Percentiles rank a stretch among this genome's conserved stretches.
Evolutionary conservation across 2,329 filamentous ascomycete species (phyloP).

Genomic region (Aspergillus latus): DNA sequence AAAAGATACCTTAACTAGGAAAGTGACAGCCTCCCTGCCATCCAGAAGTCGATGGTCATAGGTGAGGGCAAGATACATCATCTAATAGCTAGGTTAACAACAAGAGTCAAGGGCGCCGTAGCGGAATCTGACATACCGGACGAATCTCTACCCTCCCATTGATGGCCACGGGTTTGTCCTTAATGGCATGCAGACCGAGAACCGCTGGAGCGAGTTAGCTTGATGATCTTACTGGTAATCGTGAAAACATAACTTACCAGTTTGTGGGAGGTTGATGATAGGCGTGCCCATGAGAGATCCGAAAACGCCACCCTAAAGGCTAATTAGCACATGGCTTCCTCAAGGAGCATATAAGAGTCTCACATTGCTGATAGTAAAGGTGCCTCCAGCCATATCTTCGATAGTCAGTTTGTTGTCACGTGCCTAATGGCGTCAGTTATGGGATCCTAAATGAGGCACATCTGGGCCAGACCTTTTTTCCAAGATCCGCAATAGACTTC

Average conservation of each 20-base stretch:
- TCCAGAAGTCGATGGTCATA: constrained; percentile 97
- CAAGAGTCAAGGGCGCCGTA: constrained; percentile 12
- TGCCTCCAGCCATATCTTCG: constrained; percentile 98
- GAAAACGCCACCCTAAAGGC: constrained; percentile 74
- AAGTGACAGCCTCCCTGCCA: constrained; percentile 91
- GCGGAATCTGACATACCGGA: constrained; percentile 53
- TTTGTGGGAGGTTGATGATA: constrained; percentile 96
- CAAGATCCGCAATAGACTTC: constrained; percentile 85
- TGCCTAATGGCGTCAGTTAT: constrained; percentile 56
- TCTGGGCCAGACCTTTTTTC: constrained; percentile 71
- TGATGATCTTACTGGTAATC: background rate
- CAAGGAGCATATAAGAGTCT: constrained; percentile 16
- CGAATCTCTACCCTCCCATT: constrained; percentile 94
- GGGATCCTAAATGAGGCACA: background rate
- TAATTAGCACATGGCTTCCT: background rate
- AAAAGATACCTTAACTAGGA: constrained; percentile 72
- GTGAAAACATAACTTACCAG: constrained; percentile 47
- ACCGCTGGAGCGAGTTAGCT: constrained; percentile 56
- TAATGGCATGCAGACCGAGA: constrained; percentile 91
- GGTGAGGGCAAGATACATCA: constrained; percentile 98
- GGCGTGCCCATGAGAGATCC: constrained; percentile 96
- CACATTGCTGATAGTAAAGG: constrained; percentile 94
- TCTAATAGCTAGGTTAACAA: constrained; percentile 46
- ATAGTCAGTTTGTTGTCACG: constrained; percentile 96
- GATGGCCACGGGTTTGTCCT: constrained; percentile 84